Evolutionary conservation across 306 rosid genomes (phyloP), one percentile per base, ranked within the genome.

Genomic region (Malus fusca): DNA sequence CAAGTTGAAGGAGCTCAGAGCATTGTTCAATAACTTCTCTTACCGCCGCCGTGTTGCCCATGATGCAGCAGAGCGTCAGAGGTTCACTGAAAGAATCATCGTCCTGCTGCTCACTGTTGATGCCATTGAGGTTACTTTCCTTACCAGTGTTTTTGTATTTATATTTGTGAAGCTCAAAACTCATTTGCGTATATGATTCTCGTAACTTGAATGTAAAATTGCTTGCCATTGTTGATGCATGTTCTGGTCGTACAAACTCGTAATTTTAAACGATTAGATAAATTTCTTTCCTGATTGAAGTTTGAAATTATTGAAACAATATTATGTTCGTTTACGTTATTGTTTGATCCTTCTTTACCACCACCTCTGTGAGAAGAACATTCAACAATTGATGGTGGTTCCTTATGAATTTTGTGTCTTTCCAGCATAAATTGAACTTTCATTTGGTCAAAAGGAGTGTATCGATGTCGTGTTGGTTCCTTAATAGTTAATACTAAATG

Each of bases 41-140:
- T 93, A 89, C 73, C 86, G 87, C 53, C 88, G 86, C 23, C 89
- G 74, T 42, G 55, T 91, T 11, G 82, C 88, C 64, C 80, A 82
- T 68, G 93, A 93, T 81, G 84, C 92, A 8, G 98, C 69, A 62
- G 96, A 89, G 82, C 86, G 87, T 55, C 98, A 93, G 78, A 85
- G 92, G 79, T 93, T 93, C 75, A 56, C 93, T 40, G 98, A 93
- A 81, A 93, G 84, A 84, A 84, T 93, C 68, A 91, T 93, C 65
- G 98, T 93, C 83, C 84, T 93, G 72, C 96, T 93, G 28, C 96
- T 93, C 69, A 93, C 98, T 74, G 92, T 91, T 73, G 98, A 93
- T 85, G 87, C 92, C 65, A 88, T 93, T 66, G 97, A 93, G 97
- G 97, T 92, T 75, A 68, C 60, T 43, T 6, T 10, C 68, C 5